Conservation (phyloP, 225 moss, liverwort and hornwort genomes). For the Ulota crispa region DNA sequence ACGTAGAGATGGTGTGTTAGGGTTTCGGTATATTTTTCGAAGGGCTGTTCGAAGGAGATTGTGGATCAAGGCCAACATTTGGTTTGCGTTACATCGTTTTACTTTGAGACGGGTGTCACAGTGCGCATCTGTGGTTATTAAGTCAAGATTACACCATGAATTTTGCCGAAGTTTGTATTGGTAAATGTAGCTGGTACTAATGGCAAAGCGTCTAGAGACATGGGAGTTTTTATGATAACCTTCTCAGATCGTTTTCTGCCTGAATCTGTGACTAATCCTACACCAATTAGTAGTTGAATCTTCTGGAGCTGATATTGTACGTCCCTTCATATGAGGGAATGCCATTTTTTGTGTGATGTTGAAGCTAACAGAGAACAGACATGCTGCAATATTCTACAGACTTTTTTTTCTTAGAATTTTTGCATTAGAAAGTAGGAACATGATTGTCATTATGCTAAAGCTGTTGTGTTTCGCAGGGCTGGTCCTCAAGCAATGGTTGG, state of each 20-base stretch:
- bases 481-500: conserved; percentile 78
- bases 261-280: background rate
- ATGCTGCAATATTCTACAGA: background rate
- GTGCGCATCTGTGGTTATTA: conserved; percentile 11
- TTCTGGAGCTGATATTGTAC: background rate
- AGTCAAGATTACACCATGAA: background rate
- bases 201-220: background rate
- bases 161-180: background rate
- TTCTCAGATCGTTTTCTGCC: background rate
- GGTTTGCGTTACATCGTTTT: background rate
- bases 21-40: conserved; percentile 4
- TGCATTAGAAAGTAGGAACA: background rate
- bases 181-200: background rate
- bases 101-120: background rate
- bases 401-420: background rate
- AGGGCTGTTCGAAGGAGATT: background rate
- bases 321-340: background rate
- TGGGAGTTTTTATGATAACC: background rate
- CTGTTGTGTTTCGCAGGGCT: conserved; percentile 48
- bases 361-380: background rate
- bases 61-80: background rate
- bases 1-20: conserved; percentile 13
- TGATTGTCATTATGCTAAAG: conserved; percentile 20
- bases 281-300: background rate
- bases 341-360: background rate